Base-by-base conservation (phyloP, 2,329 filamentous ascomycete genomes). In the Colletotrichum sp. region DNA sequence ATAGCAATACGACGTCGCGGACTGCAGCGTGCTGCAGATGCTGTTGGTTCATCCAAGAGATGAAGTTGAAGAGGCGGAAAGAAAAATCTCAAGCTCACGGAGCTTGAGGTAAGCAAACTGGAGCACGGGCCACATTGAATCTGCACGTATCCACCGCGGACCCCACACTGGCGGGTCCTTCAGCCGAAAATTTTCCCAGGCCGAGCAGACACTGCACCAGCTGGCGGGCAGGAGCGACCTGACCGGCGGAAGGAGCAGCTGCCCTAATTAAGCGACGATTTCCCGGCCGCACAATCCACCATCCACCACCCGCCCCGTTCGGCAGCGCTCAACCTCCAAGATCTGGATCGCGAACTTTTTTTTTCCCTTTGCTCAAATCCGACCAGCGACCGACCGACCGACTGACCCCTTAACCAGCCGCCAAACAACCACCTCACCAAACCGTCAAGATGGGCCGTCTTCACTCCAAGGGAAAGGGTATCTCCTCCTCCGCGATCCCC, bases 391-490 rank as follows among this genome's bases (percentile, higher is more conserved):
- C 69, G 70, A 74, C 61, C 58, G 71, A 77, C 69, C 70, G 75
- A 76, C 76, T 68, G 71, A 76, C 62, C 68, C 72, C 67, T 34
- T 21, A 52, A 61, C 68, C 72, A 75, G 72, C 70, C 76, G 76
- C 79, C 79, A 76, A 78, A 78, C 79, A 73, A 76, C 70, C 76
- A 70, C 75, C 75, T 72, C 76, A 73, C 64, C 68, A 75, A 75
- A 77, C 85, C 85, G 87, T 84, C 88, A 94, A 88, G 82, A 98
- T 98, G 95, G 95, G 96, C 94, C 94, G 96, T 92, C 94, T 98
- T 94, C 97, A 99, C 94, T 95, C 92, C 93, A 98, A 98, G 85
- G 96, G 97, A 91, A 98, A 98, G 95, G 97, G 97, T 89, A 99
- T 99, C 90, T 96, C 95, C 82, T 89, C 95, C 90, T 98, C 95